phyloP scores from a whole-genome alignment of 495 filamentous ascomycete genomes.

The Neurospora sp. region DNA sequence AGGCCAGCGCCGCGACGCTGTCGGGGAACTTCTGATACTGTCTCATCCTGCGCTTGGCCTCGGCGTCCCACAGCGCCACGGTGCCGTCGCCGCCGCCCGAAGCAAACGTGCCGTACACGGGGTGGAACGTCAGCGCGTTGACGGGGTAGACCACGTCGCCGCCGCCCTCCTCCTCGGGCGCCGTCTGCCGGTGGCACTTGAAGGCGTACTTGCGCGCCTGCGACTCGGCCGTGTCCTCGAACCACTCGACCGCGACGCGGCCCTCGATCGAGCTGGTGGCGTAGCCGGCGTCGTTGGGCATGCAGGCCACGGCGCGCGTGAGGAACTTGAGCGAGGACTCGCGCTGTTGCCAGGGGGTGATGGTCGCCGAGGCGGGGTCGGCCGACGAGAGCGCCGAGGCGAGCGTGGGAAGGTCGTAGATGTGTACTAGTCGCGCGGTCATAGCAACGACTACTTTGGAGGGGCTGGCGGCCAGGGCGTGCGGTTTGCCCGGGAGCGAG shows the following conservation, averaged over 20 bases:
- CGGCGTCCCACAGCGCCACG: constrained; percentile 91
- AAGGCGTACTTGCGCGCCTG: constrained; percentile 95
- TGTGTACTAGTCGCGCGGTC: constrained; percentile 81
- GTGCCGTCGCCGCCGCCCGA: constrained; percentile 89
- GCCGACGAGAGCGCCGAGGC: constrained; percentile 42
- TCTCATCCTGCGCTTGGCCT: constrained; percentile 79
- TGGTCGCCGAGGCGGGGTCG: constrained; percentile 25
- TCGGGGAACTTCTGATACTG: constrained; percentile 78
- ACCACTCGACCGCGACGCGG: constrained; percentile 93
- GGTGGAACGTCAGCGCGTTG: constrained; percentile 89
- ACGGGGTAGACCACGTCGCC: constrained; percentile 92
- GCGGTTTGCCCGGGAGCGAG: constrained; percentile 70
- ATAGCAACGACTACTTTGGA: constrained; percentile 89
- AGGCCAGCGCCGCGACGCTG: constrained; percentile 66
- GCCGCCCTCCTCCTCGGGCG: constrained; percentile 38
- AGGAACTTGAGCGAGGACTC: constrained; percentile 93
- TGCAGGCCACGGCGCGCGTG: constrained; percentile 87
- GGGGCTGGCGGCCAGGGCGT: constrained; percentile 69
- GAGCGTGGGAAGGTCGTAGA: constrained; percentile 78
- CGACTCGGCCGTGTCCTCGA: constrained; percentile 73
- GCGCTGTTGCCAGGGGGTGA: constrained; percentile 79
- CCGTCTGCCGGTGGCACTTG: constrained; percentile 83
- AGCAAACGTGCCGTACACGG: constrained; percentile 82
- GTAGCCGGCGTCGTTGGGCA: constrained; percentile 91
- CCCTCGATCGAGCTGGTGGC: constrained; percentile 85